Evolutionary conservation across 305 asterid species (phyloP), one percentile per base, ranked within the genome.

Genomic region (Plantago lanceolata): DNA sequence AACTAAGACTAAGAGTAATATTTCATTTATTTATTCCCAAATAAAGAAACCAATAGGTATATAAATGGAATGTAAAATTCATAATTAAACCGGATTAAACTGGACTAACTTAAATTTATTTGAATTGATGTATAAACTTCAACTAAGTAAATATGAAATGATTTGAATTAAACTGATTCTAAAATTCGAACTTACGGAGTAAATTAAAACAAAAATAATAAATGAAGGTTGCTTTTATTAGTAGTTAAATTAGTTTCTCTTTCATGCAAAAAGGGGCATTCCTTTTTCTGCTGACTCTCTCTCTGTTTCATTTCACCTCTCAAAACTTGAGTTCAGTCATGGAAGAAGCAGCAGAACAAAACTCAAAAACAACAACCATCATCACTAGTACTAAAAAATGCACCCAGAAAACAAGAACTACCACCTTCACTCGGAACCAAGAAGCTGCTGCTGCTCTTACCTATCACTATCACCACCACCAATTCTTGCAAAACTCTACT

Each of bases 261-360:
- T 73, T 68, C 88, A 88, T 84, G 87, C 82, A 78, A 69, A 77
- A 16, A 73, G 73, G 57, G 78, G 79, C 66, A 76, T 82, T 26
- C 60, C 35, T 28, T 15, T 17, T 55, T 26, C 70, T 69, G 78
- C 78, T 71, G 63, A 64, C 65, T 54, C 68, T 62, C 68, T 62
- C 50, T 56, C 44, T 64, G 51, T 67, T 64, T 59, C 79, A 63
- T 73, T 57, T 67, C 45, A 40, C 45, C 45, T 40, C 76, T 63
- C 79, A 66, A 70, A 70, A 43, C 68, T 40, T 40, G 40, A 33
- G 40, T 33, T 40, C 24, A 74, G 70, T 49, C 64, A 88, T 88
- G 95, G 93, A 82, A 60, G 85, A 79, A 71, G 67, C 79, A 65
- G 77, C 79, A 65, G 76, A 82, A 20, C 54, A 53, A 55, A 55